Base-by-base conservation (phyloP, 805 yeast genomes). In the Maudiozyma barnettii region DNA sequence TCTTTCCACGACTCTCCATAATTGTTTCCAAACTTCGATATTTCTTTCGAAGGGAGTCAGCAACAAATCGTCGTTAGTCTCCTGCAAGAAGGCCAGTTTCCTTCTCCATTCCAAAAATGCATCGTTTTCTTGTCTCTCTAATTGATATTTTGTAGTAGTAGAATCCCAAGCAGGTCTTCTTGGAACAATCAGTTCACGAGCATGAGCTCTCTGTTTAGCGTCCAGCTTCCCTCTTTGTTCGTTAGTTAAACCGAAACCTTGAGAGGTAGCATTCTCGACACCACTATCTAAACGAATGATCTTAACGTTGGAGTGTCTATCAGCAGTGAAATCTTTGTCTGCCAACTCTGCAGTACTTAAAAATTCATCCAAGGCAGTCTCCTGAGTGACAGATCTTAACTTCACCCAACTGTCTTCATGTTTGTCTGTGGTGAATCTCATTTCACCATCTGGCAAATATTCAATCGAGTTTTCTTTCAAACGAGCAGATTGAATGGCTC, bases 41-140 rank as follows among this genome's bases (percentile, higher is more conserved):
- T 93, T 93, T 71, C 99, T 80, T 71, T 93, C 99, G 62, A 91
- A 93, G 4, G 99, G 99, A 0, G 99, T 93, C 63, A 93, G 74
- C 49, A 90, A 71, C 58, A 93, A 72, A 64, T 91, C 95, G 16
- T 65, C 70, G 54, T 88, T 79, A 55, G 76, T 77, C 64, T 91
- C 95, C 53, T 90, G 95, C 48, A 93, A 71, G 40, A 75, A 66
- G 0, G 99, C 99, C 51, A 93, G 74, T 44, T 81, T 81, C 61
- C 98, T 75, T 70, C 99, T 79, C 99, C 99, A 93, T 29, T 85
- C 83, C 58, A 93, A 74, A 60, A 93, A 93, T 1, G 97, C 83
- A 52, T 87, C 85, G 58, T 84, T 87, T 68, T 93, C 99, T 55
- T 77, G 79, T 61, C 91, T 76, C 53, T 91, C 95, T 33, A 93